Conservation (phyloP, 768 basidiomycete genomes). For the Coprinopsis sp. region DNA sequence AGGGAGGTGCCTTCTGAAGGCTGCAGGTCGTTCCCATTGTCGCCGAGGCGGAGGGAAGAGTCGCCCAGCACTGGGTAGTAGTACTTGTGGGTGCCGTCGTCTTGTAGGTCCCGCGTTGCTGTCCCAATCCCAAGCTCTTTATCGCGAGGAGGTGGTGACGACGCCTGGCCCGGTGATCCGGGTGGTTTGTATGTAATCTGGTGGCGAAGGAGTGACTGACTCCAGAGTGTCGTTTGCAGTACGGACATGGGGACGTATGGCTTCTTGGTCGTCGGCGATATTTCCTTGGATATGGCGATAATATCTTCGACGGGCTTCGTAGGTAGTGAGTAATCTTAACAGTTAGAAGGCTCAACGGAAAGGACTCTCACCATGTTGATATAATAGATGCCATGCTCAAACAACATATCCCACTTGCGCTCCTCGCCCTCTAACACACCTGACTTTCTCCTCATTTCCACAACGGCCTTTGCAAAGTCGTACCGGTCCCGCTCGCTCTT, state of each 20-base stretch:
- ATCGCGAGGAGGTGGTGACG: slow-evolving; percentile 36
- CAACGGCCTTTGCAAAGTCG: slow-evolving; percentile 65
- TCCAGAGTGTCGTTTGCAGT: slow-evolving; percentile 80
- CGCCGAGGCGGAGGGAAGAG: slow-evolving; percentile 72
- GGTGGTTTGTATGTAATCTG: slow-evolving; percentile 44
- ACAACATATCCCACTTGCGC: slow-evolving; percentile 61
- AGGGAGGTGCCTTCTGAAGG: slow-evolving; percentile 24
- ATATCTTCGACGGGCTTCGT: slow-evolving; percentile 77
- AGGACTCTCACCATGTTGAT: slow-evolving; percentile 65
- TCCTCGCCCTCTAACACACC: slow-evolving; percentile 63
- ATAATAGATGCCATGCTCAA: slow-evolving; percentile 78
- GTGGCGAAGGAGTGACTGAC: slow-evolving; percentile 60
- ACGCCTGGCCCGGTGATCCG: slow-evolving; percentile 24
- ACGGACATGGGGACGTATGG: slow-evolving; percentile 64
- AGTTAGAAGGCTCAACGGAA: background rate
- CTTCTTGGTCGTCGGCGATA: slow-evolving; percentile 63
- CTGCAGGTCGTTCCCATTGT: slow-evolving; percentile 48
- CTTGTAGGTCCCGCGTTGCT: slow-evolving; percentile 37
- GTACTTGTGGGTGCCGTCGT: slow-evolving; percentile 23
- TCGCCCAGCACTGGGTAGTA: slow-evolving; percentile 68
- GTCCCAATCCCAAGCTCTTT: slow-evolving; percentile 75
- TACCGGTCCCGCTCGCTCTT: slow-evolving; percentile 77
- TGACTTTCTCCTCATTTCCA: slow-evolving; percentile 63
- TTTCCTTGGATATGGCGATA: slow-evolving; percentile 65
- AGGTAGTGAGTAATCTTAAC: slow-evolving; percentile 9